Evolutionary conservation across 2,329 filamentous ascomycete genomes (phyloP), one percentile per base, ranked within the genome.

Genomic region (Penicillium verrucosum): DNA sequence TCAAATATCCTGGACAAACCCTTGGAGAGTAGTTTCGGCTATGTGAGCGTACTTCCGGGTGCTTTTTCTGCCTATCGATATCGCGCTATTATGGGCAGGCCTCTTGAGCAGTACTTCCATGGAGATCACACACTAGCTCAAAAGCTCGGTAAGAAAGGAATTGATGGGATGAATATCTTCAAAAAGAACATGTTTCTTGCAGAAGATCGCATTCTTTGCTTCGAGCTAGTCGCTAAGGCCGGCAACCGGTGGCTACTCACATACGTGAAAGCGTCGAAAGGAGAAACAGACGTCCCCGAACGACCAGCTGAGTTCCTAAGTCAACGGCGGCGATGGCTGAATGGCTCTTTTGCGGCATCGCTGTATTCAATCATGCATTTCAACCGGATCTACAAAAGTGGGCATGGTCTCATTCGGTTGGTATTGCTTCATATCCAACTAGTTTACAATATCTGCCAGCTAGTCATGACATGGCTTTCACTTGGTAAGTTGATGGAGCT

Each of bases 151-250:
- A 95, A 95, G 80, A 97, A 97, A 83, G 92, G 92, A 83, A 97
- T 97, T 67, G 92, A 97, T 73, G 92, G 92, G 68, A 97, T 97
- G 92, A 97, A 96, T 79, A 97, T 97, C 75, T 97, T 97, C 89
- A 97, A 97, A 82, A 97, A 97, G 86, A 97, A 97, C 84, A 97
- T 97, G 93, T 97, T 97, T 82, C 92, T 97, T 85, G 92, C 92
- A 75, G 92, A 97, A 79, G 92, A 97, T 86, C 91, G 92, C 84
- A 97, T 97, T 80, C 84, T 97, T 55, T 97, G 92, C 81, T 97
- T 97, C 82, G 92, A 97, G 76, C 81, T 97, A 70, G 93, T 97
- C 63, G 93, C 93, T 71, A 97, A 97, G 80, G 92, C 93, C 49
- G 93, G 93, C 60, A 93, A 92, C 68, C 97, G 97, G 77, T 97